phyloP scores from a whole-genome alignment of 1,284 basidiomycete species.

The Apiotrichum akiyoshidainum region DNA sequence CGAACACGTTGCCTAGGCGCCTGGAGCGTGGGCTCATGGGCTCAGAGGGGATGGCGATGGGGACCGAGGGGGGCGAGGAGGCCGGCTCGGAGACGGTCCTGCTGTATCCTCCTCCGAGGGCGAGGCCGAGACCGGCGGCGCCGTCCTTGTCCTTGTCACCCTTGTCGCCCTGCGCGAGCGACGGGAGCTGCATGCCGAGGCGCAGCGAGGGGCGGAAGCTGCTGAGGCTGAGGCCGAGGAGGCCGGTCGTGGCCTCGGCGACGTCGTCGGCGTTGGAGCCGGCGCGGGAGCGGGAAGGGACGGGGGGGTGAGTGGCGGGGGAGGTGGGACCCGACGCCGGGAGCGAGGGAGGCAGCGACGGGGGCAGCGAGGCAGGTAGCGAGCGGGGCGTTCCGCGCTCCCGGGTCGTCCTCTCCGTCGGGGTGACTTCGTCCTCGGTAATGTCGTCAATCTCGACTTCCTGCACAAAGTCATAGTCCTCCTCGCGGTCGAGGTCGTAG shows the following conservation, averaged over 20 bases:
- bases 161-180: neutral
- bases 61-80: neutral
- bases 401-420: neutral
- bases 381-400: neutral
- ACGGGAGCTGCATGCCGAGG: neutral
- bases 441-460: neutral
- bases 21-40: neutral
- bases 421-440: neutral
- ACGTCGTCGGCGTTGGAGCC: neutral
- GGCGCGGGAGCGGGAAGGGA: neutral
- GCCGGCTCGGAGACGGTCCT: neutral
- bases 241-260: neutral
- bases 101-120: neutral
- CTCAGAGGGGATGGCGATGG: neutral
- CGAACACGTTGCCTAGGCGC: neutral
- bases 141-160: neutral
- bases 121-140: neutral
- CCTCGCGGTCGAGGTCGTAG: neutral
- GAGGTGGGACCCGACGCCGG: no score
- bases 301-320: no score
- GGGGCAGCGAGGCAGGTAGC: no score
- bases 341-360: no score
- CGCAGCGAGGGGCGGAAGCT: neutral
- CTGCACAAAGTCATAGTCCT: neutral
- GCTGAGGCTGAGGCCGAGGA: slow-evolving; percentile 2